Evolutionary conservation across 352 stramenopile genomes (phyloP), one percentile per base, ranked within the genome.

Genomic region (Pythium rishiriense): DNA sequence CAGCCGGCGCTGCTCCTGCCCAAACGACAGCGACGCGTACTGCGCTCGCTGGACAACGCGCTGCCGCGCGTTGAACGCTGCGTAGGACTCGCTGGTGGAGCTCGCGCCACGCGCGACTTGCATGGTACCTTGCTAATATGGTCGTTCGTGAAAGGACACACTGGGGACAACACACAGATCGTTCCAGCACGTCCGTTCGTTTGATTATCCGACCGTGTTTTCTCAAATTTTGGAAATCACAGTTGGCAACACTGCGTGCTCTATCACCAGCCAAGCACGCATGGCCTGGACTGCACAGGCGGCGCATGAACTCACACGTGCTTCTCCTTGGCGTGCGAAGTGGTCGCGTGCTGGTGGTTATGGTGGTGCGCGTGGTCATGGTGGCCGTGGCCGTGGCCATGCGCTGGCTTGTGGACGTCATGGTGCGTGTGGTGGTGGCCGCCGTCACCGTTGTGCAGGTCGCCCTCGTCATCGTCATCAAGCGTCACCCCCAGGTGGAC

Each of bases 401-500:
- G 3, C 21, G 29, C 21, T 10, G 59, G 61, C 61, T 68, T 68
- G 31, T 68, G 51, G 17, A 62, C 43, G 15, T 62, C 61, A 21
- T 62, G 55, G 54, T 62, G 54, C n/a, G n/a, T n/a, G 25, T 55
- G 26, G 21, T 46, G 50, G 10, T 35, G n/a, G 11, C 54, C 54
- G n/a, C 7, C 22, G 14, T 49, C 35, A 4, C 42, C 35, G 22
- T 57, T 57, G 19, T 51, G 42, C 15, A 19, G 15, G 19, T 51
- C 51, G 24, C 19, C 22, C 4, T 48, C 51, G 33, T 22, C 49
- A 15, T 69, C 64, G 43, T 67, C 64, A 33, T 72, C 65, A 29
- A 72, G 45, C 31, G 65, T 41, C 46, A 72, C 55, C 3, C 65
- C 65, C 21, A 72, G 45, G 45, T 72, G 65, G 15, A 72, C 54